A percentile compares a stretch with the other conserved stretches of the same genome.
phyloP scores from a whole-genome alignment of 768 basidiomycete genomes.

The Neoboletus brunneissimus region DNA sequence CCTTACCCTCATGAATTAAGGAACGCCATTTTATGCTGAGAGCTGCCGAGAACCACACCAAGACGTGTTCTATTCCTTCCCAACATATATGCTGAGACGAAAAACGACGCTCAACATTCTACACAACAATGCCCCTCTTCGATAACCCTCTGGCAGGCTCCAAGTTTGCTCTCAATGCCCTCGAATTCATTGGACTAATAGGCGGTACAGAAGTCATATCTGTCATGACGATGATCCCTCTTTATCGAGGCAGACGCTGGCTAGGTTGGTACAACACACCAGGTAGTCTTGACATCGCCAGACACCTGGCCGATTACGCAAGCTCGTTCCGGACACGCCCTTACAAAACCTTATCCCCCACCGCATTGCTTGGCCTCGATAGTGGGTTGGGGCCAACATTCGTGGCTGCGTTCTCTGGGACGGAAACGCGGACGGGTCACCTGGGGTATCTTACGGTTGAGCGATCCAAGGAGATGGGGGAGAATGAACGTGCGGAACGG shows the following conservation, averaged over 20 bases:
- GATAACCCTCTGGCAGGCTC: background rate
- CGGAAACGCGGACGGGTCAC: background rate
- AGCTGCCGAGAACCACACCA: too few species aligned
- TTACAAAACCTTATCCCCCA: background rate
- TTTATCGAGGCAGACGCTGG: background rate
- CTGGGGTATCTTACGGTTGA: background rate
- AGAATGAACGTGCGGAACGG: background rate
- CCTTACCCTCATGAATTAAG: too few species aligned
- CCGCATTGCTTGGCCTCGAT: background rate
- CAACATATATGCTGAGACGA: too few species aligned
- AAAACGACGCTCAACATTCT: too few species aligned
- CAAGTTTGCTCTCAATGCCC: background rate
- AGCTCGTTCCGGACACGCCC: background rate
- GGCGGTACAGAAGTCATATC: background rate
- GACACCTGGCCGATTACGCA: background rate
- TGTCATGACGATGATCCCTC: background rate
- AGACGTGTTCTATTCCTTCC: too few species aligned
- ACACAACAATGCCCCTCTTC: too few species aligned
- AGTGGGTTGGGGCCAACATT: background rate
- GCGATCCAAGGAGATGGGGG: background rate
- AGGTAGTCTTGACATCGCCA: background rate
- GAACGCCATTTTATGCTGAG: too few species aligned
- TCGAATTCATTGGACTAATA: background rate
- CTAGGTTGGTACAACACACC: background rate
- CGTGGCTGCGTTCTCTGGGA: background rate